phyloP scores from a whole-genome alignment of 148 eudicot genomes.

The Vaccinium vitisidaea region DNA sequence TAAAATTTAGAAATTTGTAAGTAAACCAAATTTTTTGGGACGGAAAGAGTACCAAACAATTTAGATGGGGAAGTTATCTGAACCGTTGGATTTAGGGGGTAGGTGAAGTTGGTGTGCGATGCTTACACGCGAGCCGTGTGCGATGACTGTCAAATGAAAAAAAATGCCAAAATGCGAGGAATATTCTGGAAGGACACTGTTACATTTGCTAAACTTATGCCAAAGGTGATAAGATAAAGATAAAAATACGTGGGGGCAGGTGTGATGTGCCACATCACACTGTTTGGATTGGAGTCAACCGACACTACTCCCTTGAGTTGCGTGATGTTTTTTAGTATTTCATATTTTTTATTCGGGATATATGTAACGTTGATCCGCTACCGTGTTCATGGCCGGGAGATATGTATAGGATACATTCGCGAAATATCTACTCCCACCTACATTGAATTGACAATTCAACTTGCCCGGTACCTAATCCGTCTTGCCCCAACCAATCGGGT shows the following conservation, averaged over 20 bases:
- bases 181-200: neutral
- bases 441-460: too few species aligned
- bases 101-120: neutral
- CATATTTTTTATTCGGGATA: too few species aligned
- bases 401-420: too few species aligned
- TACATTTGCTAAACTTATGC: neutral
- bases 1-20: too few species aligned
- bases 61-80: neutral
- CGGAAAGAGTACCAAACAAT: too few species aligned
- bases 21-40: too few species aligned
- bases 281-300: neutral
- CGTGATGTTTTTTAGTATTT: neutral
- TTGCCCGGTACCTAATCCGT: too few species aligned
- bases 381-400: neutral
- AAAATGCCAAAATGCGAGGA: neutral
- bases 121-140: neutral
- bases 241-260: too few species aligned
- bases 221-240: too few species aligned
- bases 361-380: too few species aligned
- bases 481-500: too few species aligned
- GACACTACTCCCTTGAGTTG: neutral
- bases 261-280: neutral
- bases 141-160: neutral
- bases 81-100: neutral
- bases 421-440: too few species aligned